A percentile compares a stretch with the other conserved stretches of the same genome.
Evolutionary conservation across 345 rosid genomes (phyloP).

Genomic region (Bruguiera sexangula): DNA sequence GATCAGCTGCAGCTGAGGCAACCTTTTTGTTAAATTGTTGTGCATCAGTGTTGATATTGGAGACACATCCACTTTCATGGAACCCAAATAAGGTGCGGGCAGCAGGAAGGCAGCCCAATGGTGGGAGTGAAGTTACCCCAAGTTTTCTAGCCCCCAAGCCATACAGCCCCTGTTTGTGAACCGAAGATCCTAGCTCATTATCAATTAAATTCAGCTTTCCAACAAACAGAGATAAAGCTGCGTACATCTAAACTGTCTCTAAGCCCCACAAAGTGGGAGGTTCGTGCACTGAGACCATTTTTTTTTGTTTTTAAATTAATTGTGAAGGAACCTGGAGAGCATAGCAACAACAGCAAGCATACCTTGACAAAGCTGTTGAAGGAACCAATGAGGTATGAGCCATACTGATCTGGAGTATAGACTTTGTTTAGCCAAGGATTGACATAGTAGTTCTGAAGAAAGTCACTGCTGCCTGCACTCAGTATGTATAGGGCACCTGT

Average conservation of each 20-base stretch:
- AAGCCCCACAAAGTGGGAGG: no score
- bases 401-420: conserved; percentile 69
- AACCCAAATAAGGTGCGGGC: conserved; percentile 74
- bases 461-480: conserved; percentile 92
- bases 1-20: conserved; percentile 49
- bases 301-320: no score
- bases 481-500: conserved; percentile 56
- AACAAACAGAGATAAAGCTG: no score
- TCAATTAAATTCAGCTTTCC: no score
- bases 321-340: conserved; percentile 26
- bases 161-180: conserved; percentile 45
- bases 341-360: conserved; percentile 1
- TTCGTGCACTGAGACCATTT: no score
- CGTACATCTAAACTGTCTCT: no score
- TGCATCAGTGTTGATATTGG: conserved; percentile 61
- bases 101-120: conserved; percentile 85
- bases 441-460: conserved; percentile 78
- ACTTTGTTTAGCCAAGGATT: conserved; percentile 59
- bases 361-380: conserved; percentile 69
- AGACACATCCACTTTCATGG: conserved; percentile 63
- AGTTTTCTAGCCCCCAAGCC: conserved; percentile 75
- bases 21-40: conserved; percentile 75
- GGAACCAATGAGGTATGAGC: conserved; percentile 47
- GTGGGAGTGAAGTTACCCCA: conserved; percentile 91
- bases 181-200: background rate